These are phyloP conservation scores for Sclerotinia trifoliorum DNA, from an alignment of 2,329 filamentous ascomycete species.

Conservation along the genomic window DNA sequence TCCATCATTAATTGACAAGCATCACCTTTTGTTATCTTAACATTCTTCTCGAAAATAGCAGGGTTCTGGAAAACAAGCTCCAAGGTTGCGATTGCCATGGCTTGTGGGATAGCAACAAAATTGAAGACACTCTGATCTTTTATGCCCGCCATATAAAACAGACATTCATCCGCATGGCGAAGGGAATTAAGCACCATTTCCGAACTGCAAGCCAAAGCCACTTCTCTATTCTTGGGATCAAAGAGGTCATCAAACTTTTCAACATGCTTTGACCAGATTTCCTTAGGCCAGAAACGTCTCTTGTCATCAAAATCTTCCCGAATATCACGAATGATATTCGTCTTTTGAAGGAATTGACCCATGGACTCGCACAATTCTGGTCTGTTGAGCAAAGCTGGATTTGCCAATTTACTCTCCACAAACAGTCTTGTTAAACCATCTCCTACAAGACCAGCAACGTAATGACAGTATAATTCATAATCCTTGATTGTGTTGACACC, in stretches of 20 bases:
- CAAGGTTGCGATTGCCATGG: constrained; percentile 95
- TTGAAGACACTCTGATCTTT: constrained; percentile 98
- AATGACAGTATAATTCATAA: constrained; percentile 97
- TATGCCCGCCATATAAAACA: constrained; percentile 97
- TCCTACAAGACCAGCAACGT: constrained; percentile 96
- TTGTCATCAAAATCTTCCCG: constrained; percentile 86
- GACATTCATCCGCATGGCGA: constrained; percentile 81
- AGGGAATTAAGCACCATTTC: constrained; percentile 94
- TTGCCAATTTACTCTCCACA: constrained; percentile 81
- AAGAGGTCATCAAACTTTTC: constrained; percentile 88
- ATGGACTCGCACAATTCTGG: constrained; percentile 87
- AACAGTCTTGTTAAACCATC: constrained; percentile 91
- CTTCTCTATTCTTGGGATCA: constrained; percentile 71
- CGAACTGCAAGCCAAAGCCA: constrained; percentile 80
- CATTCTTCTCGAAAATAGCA: constrained; percentile 76
- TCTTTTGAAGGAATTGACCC: constrained; percentile 97
- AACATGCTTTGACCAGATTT: constrained; percentile 97
- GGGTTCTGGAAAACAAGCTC: constrained; percentile 92
- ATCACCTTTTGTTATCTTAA: constrained; percentile 96
- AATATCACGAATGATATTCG: constrained; percentile 96
- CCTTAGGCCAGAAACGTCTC: constrained; percentile 89
- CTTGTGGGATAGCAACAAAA: constrained; percentile 94
- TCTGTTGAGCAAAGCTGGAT: constrained; percentile 76
- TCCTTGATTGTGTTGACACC: constrained; percentile 82
- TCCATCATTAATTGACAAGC: constrained; percentile 90